Base-by-base conservation (phyloP, 768 basidiomycete species). In the Hypholoma fasciculare region DNA sequence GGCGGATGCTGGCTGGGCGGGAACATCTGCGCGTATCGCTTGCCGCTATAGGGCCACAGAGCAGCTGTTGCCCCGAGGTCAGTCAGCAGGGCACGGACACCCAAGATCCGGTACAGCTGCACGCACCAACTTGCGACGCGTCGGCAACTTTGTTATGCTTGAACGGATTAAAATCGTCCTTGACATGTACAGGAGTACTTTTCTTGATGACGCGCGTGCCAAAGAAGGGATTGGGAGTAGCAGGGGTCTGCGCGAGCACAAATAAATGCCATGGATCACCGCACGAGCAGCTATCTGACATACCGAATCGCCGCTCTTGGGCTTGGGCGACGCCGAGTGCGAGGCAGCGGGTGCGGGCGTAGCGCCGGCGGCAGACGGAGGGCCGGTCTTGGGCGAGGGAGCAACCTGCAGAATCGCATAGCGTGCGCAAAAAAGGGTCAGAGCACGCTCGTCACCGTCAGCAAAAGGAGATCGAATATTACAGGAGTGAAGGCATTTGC, bases 141-240 rank as follows among this genome's bases (percentile, higher is more conserved):
- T 92, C 92, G 7, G 78, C 82, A 26, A 94, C 86, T 70, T 92
- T 92, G 68, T 84, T 83, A 66, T 89, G 85, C 75, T 92, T 93
- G 84, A 96, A 97, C 14, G 96, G 95, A 71, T 96, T 97, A 70
- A 99, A 99, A 69, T 98, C 96, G 65, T 97, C 94, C 75, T 96
- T 93, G 72, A 96, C 84, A 69, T 93, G 89, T 37, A 96, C 89
- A 20, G 84, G 80, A 3, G 81, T 67, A 54, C 80, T 82, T 75
- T 90, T 92, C 81, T 94, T 94, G 70, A 87, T 83, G 17, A 78
- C 70, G 37, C 89, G 88, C 30, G 84, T 78, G 30, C 94, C 92
- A 67, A 97, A 98, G 88, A 98, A 98, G 16, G 93, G 89, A 68
- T 97, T 92, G 34, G 87, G 85, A 9, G 81, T 72, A 23, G 82